phyloP scores from a whole-genome alignment of 768 basidiomycete species.

The Russula earlei region DNA sequence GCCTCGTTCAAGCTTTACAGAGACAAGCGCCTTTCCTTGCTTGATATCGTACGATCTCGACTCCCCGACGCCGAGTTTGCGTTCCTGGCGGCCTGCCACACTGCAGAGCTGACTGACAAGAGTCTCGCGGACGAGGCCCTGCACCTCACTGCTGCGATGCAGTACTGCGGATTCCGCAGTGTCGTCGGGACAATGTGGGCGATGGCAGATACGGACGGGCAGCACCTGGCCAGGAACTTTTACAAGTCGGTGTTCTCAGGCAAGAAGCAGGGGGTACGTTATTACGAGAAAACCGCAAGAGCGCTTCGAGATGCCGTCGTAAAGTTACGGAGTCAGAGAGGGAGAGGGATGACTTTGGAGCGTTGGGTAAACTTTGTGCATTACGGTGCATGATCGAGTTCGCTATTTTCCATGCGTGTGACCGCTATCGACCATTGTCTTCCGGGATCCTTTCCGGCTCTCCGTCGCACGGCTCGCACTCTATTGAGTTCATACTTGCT shows the following conservation, averaged over 20 bases:
- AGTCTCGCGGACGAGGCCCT: slow-evolving; percentile 9
- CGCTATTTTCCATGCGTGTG: no score
- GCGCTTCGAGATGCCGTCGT: not conserved
- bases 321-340: not conserved
- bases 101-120: not conserved
- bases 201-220: not conserved
- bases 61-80: slow-evolving; percentile 6
- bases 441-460: no score
- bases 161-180: not conserved
- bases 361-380: slow-evolving; percentile 13
- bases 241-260: not conserved
- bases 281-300: not conserved
- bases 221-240: not conserved
- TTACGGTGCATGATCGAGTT: not conserved
- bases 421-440: no score
- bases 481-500: no score
- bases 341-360: not conserved
- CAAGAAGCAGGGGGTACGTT: not conserved
- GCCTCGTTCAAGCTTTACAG: slow-evolving; percentile 2
- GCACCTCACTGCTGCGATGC: slow-evolving; percentile 8
- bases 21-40: not conserved
- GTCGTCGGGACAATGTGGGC: not conserved
- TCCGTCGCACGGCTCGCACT: no score
- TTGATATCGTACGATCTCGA: not conserved
- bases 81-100: slow-evolving; percentile 6